phyloP scores from a whole-genome alignment of 139 green algal species.

The Ettlia oleoabundans region DNA sequence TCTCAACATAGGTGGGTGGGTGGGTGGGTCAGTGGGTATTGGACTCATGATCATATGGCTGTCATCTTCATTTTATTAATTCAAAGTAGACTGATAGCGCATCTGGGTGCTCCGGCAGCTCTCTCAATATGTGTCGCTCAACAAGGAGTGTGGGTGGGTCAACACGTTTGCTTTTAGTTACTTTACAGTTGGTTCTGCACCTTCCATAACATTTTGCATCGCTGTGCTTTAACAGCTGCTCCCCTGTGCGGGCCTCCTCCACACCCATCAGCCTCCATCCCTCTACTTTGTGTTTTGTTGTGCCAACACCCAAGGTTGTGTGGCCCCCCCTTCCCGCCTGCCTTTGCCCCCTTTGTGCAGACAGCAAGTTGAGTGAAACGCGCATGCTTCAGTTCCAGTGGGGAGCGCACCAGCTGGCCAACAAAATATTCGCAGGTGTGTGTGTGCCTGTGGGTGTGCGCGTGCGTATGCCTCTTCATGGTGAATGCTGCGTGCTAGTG shows the following conservation, averaged over 20 bases:
- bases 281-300: not conserved
- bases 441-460: no score
- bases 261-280: not conserved
- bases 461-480: no score
- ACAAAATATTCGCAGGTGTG: conserved; percentile 66
- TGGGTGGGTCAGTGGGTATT: no score
- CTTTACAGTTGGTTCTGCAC: not conserved
- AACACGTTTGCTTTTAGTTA: not conserved
- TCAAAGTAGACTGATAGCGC: conserved; percentile 97
- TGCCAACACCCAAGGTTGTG: no score
- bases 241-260: no score
- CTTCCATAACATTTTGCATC: not conserved
- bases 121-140: conserved; percentile 98
- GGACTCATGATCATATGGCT: no score
- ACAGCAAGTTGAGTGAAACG: conserved; percentile 87
- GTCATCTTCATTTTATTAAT: no score
- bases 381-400: conserved; percentile 90
- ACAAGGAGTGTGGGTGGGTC: conserved; percentile 54
- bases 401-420: conserved; percentile 82
- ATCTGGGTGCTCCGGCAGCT: conserved; percentile 98
- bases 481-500: no score
- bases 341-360: conserved; percentile 26
- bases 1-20: no score
- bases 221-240: no score
- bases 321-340: not conserved